Evolutionary conservation across 371 early-diverging fungal genomes (phyloP), one percentile per base, ranked within the genome.

Genomic region (Lichtheimia ramosa): DNA sequence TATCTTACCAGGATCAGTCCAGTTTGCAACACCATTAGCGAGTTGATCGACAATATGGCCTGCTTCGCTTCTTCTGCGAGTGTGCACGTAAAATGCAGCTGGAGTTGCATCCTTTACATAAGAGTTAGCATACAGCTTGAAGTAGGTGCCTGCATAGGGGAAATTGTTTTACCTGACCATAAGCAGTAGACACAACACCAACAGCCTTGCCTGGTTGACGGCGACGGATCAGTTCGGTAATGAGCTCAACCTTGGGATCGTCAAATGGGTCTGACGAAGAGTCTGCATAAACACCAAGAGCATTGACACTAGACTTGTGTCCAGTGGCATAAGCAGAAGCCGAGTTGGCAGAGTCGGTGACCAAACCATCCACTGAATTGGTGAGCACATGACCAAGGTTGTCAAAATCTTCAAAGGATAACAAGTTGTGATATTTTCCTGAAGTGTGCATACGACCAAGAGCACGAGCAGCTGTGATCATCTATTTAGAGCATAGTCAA

Each of bases 261-360:
- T 86, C 86, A 43, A 83, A 76, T 21, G 81, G 71, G 54, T 67
- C 67, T 2, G 49, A 39, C 18, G 81, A 81, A 2, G 87, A 82
- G 56, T 86, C 87, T 42, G 76, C 76, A 63, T 89, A 88, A 49
- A 89, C 89, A 72, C 83, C 84, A 28, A 91, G 67, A 50, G 81
- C 81, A 62, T 79, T 83, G 54, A 83, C 82, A 46, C 79, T 74
- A 39, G 75, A 64, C 73, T 89, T 89, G 69, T 89, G 87, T 21
- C 90, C 88, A 62, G 85, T 77, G 64, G 83, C 70, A 71, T 87
- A 91, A 56, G 91, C 74, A 6, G 84, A 78, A 49, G 91, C 91
- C 48, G 86, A 85, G 75, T 91, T 91, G 66, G 91, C 87, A 59
- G 89, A 89, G 69, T 91, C 89, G 49, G 91, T 91, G 51, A 89